Evolutionary conservation across 176 grass and related monocot species (phyloP), one percentile per base, ranked within the genome.

Genomic region (Zea luxurians): DNA sequence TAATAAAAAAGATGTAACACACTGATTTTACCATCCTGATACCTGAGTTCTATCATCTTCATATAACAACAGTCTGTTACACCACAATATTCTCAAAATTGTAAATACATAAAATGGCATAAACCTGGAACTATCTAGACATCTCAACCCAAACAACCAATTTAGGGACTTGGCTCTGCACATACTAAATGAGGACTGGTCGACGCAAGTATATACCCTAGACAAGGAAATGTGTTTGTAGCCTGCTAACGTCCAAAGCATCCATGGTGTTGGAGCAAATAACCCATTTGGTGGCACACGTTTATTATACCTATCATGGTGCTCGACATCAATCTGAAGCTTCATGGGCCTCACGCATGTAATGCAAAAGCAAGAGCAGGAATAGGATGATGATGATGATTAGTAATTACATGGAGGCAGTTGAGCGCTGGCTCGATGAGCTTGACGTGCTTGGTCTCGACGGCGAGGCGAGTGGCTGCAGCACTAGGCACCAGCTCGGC

Each of bases 381-480:
- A n/a, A n/a, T n/a, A n/a, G n/a, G n/a, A n/a, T n/a, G n/a, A n/a
- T n/a, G 12, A 62, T 13, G 48, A 10, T 9, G 7, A 62, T 57
- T 4, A n/a, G n/a, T 45, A 34, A 61, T 79, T 97, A 97, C 94
- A 80, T 94, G 94, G 69, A 97, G 89, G 83, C 91, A 97, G 68
- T 97, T 91, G 71, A 97, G 94, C 54, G 91, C 94, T 55, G 89
- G 94, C 80, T 97, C 91, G 53, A 92, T 85, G 73, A 97, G 91
- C 84, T 97, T 97, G 78, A 93, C 69, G 86, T 92, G 88, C 84
- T 97, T 97, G 58, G 87, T 88, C 75, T 97, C 94, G 80, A 93
- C 91, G 77, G 91, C 91, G 72, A 97, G 91, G 84, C 94, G 90
- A 93, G 87, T 6, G 94, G 94, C 79, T 97, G 91, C 82, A 97